Base-by-base conservation (phyloP, 2,329 filamentous ascomycete species). In the Stemphylium lycopersici region DNA sequence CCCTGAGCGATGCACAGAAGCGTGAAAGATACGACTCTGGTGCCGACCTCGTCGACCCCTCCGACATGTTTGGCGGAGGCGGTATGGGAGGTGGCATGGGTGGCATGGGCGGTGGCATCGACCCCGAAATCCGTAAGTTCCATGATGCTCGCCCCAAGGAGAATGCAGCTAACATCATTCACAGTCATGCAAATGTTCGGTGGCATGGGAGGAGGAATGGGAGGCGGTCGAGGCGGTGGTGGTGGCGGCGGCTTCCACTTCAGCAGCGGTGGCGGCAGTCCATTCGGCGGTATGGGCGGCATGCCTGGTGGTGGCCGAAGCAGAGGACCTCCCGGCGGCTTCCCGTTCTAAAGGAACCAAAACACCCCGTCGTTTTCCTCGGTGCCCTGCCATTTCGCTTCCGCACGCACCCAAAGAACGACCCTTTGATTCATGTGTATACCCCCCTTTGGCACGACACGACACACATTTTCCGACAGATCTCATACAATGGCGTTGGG, bases 1-100 rank as follows among this genome's bases (percentile, higher is more conserved):
- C 89, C 44, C 80, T 99, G 78, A 96, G 90, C 72, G 95, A 99
- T 77, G 82, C 92, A 80, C 88, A 96, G 88, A 98, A 96, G 81
- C 88, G 91, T 65, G 89, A 90, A 62, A 83, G 90, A 48, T 99
- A 96, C 72, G 93, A 99, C 73, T 95, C 89, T 63, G 95, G 95
- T 33, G 91, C 95, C 55, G 93, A 99, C 73, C 84, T 97, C 26
- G 83, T 95, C 53, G 93, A 97, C 71, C 90, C 91, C 3, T 84
- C 87, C 46, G 93, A 97, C 69, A 93, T 93, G 85, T 95, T 93
- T 66, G 83, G 86, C 48, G 85, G 86, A 52, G 74, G 74, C 26
- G 76, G 77, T 18, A 49, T 52, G 34, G 53, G 48, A 13, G 53
- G 57, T 29, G 71, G 72, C 41, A 55, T 55, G 48, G 48, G 48